Evolutionary conservation across 176 grass and related monocot genomes (phyloP).

Genomic region (Aegilops umbellulata): DNA sequence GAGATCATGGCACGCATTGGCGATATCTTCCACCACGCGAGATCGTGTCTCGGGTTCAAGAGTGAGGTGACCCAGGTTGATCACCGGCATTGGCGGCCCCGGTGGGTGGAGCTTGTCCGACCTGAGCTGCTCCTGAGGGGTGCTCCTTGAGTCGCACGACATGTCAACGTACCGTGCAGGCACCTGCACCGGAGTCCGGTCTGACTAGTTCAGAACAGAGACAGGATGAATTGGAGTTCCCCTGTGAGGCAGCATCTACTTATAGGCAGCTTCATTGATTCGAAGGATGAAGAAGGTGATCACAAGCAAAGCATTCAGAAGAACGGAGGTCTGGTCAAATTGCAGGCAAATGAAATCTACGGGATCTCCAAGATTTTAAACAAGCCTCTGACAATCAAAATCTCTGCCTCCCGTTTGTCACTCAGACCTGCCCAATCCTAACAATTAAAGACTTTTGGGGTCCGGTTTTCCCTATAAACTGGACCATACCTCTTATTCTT

Average conservation of each 20-base stretch:
- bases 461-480: too few species aligned
- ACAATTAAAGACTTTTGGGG: too few species aligned
- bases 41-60: constrained; percentile 18
- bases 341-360: too few species aligned
- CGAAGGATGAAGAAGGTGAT: neutral
- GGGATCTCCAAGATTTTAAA: too few species aligned
- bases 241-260: constrained; percentile 14
- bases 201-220: neutral
- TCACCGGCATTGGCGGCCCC: constrained; percentile 14
- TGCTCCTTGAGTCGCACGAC: constrained; percentile 15
- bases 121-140: constrained; percentile 13
- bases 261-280: neutral
- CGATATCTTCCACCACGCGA: constrained; percentile 5
- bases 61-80: constrained; percentile 42
- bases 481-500: too few species aligned
- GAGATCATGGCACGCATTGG: constrained; percentile 35
- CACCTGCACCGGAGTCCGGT: neutral
- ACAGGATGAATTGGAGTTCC: neutral
- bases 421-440: too few species aligned
- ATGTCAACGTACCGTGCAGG: neutral
- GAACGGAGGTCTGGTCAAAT: too few species aligned
- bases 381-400: too few species aligned
- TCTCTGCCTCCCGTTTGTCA: too few species aligned
- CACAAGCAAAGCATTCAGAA: too few species aligned
- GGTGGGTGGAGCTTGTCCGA: neutral